Percentiles rank a stretch among this genome's conserved stretches.
Evolutionary conservation across 106 monocot species (phyloP).

Genomic region (Dioscorea zingiberensis): DNA sequence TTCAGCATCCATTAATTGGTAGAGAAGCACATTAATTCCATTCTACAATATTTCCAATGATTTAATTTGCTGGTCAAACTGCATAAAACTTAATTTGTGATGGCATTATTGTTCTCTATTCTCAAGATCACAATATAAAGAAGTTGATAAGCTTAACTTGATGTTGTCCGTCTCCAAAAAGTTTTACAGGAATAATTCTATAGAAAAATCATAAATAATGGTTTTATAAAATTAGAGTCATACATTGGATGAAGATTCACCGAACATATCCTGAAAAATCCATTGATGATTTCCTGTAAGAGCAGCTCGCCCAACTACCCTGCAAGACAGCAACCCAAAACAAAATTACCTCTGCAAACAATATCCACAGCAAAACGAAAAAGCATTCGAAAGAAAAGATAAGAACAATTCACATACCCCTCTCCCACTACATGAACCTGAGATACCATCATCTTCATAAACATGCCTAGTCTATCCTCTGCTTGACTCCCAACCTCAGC

Average conservation of each 20-base stretch:
- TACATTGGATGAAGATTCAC: not conserved
- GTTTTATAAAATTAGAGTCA: no score
- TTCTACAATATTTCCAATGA: no score
- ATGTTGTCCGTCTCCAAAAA: no score
- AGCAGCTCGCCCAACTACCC: slow-evolving; percentile 60
- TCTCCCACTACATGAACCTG: slow-evolving; percentile 59
- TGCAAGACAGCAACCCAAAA: slow-evolving; percentile 12
- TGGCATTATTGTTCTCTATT: no score
- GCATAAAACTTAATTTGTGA: no score
- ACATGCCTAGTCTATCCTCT: slow-evolving; percentile 25
- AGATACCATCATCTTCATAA: slow-evolving; percentile 48
- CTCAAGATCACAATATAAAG: no score
- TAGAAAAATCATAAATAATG: no score
- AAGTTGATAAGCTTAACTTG: no score
- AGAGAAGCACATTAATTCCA: no score
- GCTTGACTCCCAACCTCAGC: slow-evolving; percentile 11
- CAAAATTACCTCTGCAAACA: not conserved
- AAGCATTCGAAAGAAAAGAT: not conserved
- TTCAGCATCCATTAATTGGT: no score
- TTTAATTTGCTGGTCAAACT: no score
- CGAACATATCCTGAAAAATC: slow-evolving; percentile 24
- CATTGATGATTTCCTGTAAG: slow-evolving; percentile 55
- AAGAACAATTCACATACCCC: slow-evolving; percentile 31
- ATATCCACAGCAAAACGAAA: not conserved
- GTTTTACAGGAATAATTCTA: no score